phyloP scores from a whole-genome alignment of 2,329 filamentous ascomycete species.

The Apiospora kogelbergensis region DNA sequence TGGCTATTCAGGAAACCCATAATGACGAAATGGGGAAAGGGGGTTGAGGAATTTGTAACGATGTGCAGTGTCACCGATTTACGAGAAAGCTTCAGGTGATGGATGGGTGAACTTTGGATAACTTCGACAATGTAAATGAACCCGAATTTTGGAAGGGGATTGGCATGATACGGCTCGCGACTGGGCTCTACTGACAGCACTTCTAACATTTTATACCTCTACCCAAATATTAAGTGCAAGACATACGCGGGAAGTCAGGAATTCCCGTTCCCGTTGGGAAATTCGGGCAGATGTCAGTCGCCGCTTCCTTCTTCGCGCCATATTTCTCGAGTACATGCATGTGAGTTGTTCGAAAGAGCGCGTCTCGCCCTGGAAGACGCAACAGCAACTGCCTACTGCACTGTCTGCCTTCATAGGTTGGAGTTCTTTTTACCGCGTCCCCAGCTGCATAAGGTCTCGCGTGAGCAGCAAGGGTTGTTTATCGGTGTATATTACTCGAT shows the following conservation, averaged over 20 bases:
- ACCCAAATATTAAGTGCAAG: background rate
- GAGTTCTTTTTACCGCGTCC: too few species aligned
- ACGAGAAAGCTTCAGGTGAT: too few species aligned
- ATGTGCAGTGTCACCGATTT: too few species aligned
- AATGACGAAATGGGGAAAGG: background rate
- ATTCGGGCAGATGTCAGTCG: background rate
- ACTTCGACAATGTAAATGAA: background rate
- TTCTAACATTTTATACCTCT: background rate
- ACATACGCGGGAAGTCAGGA: background rate
- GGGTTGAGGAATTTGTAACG: background rate
- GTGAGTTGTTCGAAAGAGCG: too few species aligned
- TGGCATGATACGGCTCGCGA: background rate
- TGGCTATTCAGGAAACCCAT: slow-evolving; percentile 17
- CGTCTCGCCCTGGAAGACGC: too few species aligned
- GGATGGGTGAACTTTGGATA: background rate
- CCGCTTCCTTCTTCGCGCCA: background rate
- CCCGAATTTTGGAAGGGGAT: background rate
- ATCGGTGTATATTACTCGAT: too few species aligned
- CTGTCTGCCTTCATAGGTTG: too few species aligned
- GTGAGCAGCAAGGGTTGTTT: too few species aligned
- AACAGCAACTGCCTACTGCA: too few species aligned
- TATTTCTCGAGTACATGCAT: too few species aligned
- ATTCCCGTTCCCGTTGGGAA: too few species aligned
- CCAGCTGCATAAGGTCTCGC: too few species aligned
- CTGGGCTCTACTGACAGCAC: background rate